Base-by-base conservation (phyloP, 129 eudicot species). In the Smallanthus sonchifolius region DNA sequence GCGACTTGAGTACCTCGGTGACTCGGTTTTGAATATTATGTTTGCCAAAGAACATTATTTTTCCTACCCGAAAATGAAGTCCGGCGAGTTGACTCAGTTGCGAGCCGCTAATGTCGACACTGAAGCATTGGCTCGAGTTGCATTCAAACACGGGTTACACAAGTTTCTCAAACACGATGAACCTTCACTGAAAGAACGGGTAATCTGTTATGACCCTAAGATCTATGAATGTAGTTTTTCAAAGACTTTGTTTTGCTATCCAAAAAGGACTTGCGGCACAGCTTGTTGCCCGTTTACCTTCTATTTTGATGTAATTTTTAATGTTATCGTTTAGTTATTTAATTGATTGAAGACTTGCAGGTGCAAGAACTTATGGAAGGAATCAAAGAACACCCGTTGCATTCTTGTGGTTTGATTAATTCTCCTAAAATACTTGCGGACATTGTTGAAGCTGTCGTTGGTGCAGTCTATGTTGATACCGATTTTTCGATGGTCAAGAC, bases 401-500 rank as follows among this genome's bases (percentile, higher is more conserved):
- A 88, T 69, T 87, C 89, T 0, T 28, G 7, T 30, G 91, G 95
- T 35, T 48, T 87, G 55, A 82, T 87, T 42, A 79, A 91, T 63
- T 73, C 86, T 10, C 97, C 95, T 7, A 91, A 91, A 40, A 73
- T 75, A n/a, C 85, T 91, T 0, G 89, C 97, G 0, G 89, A 91
- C 72, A 86, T 86, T 37, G 86, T 91, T 10, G 97, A 91, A 75
- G 82, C 95, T 4, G 67, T 80, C 1, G 72, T 91, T 37, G 97
- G 88, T 17, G 95, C 91, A 3, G 49, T 91, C 45, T 82, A 28
- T 7, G 32, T 87, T 7, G 97, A 91, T 56, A 79, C 74, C 67
- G 17, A 60, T 24, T 69, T 28, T 30, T 84, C 84, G 1, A 38
- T 70, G 0, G 81, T 83, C 8, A 56, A 45, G 6, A 85, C 90